Evolutionary conservation across 2,329 filamentous ascomycete genomes (phyloP).

Genomic region (Paramyrothecium roridum): DNA sequence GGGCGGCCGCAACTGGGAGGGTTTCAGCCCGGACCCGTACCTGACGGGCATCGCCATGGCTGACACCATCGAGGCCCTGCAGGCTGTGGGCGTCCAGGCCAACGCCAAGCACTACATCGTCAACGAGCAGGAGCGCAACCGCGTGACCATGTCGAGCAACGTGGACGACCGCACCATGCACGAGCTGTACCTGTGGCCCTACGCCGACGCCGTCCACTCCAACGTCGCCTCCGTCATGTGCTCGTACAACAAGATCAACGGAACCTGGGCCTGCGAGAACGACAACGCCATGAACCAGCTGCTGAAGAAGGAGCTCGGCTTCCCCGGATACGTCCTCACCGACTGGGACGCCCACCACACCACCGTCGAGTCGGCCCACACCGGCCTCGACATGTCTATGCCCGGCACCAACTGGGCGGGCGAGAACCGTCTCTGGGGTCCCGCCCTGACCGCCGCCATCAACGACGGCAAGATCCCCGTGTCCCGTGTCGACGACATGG

Average conservation of each 20-base stretch:
- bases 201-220: constrained; percentile 63
- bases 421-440: constrained; percentile 52
- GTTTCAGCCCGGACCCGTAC: constrained; percentile 64
- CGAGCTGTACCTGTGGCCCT: constrained; percentile 68
- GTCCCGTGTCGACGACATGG: constrained; percentile 65
- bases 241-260: constrained; percentile 70
- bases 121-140: constrained; percentile 75
- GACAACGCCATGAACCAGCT: constrained; percentile 64
- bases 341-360: constrained; percentile 68
- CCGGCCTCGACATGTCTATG: constrained; percentile 68
- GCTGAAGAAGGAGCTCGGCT: constrained; percentile 59
- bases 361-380: constrained; percentile 57
- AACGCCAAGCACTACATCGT: constrained; percentile 65
- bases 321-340: constrained; percentile 62
- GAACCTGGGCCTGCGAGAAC: constrained; percentile 69
- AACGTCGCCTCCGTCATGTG: constrained; percentile 57
- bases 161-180: constrained; percentile 61
- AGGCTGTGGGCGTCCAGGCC: constrained; percentile 20
- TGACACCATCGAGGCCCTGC: constrained; percentile 58
- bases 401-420: constrained; percentile 62
- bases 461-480: constrained; percentile 55
- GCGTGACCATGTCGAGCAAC: constrained; percentile 53
- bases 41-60: constrained; percentile 59
- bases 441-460: constrained; percentile 49
- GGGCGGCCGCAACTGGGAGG: constrained; percentile 55